A percentile compares a stretch with the other conserved stretches of the same genome.
phyloP scores from a whole-genome alignment of 768 basidiomycete genomes.

The Panaeolus papilionaceus region DNA sequence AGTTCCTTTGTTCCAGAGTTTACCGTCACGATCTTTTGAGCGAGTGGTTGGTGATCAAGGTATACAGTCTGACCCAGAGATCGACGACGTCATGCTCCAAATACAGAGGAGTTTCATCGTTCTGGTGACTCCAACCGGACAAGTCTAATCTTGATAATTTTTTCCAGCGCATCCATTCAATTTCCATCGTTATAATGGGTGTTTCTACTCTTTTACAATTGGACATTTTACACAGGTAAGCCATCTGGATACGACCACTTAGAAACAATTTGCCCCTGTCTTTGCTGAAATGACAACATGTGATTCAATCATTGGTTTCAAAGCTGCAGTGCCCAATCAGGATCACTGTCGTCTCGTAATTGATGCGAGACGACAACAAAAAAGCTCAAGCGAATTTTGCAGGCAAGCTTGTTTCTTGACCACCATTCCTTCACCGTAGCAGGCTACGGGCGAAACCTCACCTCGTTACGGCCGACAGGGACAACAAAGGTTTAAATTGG shows the following conservation, averaged over 20 bases:
- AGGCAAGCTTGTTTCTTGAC: background rate
- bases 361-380: background rate
- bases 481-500: background rate
- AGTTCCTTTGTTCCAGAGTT: background rate
- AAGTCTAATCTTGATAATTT: no score
- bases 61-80: no score
- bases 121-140: no score
- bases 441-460: slow-evolving; percentile 4
- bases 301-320: background rate
- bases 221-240: no score
- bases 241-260: no score
- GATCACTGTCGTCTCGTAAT: slow-evolving; percentile 1
- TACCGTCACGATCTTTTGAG: background rate
- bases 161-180: no score
- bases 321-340: background rate
- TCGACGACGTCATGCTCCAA: background rate
- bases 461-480: background rate
- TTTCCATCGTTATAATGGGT: no score
- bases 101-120: background rate
- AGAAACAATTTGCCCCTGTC: background rate
- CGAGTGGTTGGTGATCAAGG: background rate
- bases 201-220: no score
- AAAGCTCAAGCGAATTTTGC: background rate
- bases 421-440: background rate
- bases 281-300: background rate